Evolutionary conservation across 768 basidiomycete species (phyloP).

Genomic region (Lyophyllum decastes): DNA sequence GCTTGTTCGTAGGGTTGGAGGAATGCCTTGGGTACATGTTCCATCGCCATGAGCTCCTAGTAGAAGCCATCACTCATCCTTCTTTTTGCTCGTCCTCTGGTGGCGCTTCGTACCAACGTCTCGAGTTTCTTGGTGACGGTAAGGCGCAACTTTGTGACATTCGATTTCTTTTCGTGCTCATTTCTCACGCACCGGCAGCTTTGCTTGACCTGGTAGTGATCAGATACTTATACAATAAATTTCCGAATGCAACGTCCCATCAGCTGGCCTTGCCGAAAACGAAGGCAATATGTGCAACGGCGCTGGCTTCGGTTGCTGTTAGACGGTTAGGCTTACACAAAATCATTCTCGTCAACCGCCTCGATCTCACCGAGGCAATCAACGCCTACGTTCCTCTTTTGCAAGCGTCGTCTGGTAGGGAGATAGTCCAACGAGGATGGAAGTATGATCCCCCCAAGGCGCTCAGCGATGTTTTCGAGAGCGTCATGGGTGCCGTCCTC

Average conservation of each 20-base stretch:
- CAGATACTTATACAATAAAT: constrained; percentile 69
- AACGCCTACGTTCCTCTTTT: constrained; percentile 61
- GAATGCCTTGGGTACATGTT: constrained; percentile 72
- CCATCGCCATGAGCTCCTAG: constrained; percentile 56
- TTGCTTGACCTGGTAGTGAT: constrained; percentile 73
- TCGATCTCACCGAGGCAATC: constrained; percentile 68
- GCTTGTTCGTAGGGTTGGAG: constrained; percentile 58
- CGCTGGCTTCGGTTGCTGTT: constrained; percentile 71
- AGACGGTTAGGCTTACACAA: constrained; percentile 68
- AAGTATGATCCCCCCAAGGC: constrained; percentile 85
- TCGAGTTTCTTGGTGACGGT: constrained; percentile 93
- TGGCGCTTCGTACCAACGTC: constrained; percentile 74
- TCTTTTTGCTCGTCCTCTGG: constrained; percentile 57
- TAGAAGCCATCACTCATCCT: constrained; percentile 87
- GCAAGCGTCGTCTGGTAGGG: constrained; percentile 50
- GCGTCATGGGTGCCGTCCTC: constrained; percentile 80
- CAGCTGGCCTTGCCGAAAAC: constrained; percentile 73
- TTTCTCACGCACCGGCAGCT: constrained; percentile 39
- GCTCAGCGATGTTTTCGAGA: constrained; percentile 83
- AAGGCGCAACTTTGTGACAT: constrained; percentile 23
- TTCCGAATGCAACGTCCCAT: constrained; percentile 71
- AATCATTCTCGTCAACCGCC: constrained; percentile 66
- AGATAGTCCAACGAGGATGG: constrained; percentile 74
- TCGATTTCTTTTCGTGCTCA: constrained; percentile 2
- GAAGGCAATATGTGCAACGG: constrained; percentile 72